Evolutionary conservation across 495 filamentous ascomycete species (phyloP).

Genomic region (Glarea lozoyensis): DNA sequence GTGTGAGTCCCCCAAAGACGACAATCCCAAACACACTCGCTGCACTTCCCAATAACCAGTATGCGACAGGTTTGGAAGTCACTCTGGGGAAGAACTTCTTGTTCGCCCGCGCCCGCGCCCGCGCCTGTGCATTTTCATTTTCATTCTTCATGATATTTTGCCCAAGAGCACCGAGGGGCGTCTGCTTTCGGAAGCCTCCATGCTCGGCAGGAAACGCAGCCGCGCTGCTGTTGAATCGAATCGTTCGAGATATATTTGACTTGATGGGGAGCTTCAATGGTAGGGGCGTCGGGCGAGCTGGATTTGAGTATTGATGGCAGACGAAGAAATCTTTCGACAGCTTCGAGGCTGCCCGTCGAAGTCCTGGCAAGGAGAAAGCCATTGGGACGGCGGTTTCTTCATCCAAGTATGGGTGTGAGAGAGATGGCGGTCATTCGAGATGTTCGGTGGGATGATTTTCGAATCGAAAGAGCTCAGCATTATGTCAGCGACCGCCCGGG

Average conservation of each 20-base stretch:
- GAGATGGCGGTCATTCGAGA: background rate
- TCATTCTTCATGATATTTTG: slow-evolving; percentile 6
- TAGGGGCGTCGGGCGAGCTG: slow-evolving; percentile 25
- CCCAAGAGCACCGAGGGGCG: slow-evolving; percentile 18
- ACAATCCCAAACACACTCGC: slow-evolving; percentile 94
- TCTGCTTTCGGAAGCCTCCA: slow-evolving; percentile 1
- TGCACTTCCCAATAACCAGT: slow-evolving; percentile 89
- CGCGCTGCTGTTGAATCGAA: slow-evolving; percentile 18
- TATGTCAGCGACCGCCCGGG: background rate
- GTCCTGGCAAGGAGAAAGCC: slow-evolving; percentile 37
- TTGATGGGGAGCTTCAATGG: slow-evolving; percentile 20
- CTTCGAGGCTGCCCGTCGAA: slow-evolving; percentile 43
- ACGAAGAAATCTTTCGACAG: slow-evolving; percentile 48
- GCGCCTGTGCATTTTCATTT: background rate
- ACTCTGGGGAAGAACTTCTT: slow-evolving; percentile 57
- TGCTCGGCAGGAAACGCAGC: slow-evolving; percentile 2
- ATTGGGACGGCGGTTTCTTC: too few relatives aligned
- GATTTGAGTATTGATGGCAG: slow-evolving; percentile 52
- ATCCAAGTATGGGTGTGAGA: too few relatives aligned
- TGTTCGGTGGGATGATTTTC: slow-evolving; percentile 3
- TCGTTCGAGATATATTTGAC: slow-evolving; percentile 10
- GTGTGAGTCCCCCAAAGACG: slow-evolving; percentile 85
- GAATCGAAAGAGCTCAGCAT: background rate
- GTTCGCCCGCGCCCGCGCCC: slow-evolving; percentile 6
- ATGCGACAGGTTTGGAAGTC: slow-evolving; percentile 66